phyloP scores from a whole-genome alignment of 2,329 filamentous ascomycete species.

The Chrysoporthe cubensis region DNA sequence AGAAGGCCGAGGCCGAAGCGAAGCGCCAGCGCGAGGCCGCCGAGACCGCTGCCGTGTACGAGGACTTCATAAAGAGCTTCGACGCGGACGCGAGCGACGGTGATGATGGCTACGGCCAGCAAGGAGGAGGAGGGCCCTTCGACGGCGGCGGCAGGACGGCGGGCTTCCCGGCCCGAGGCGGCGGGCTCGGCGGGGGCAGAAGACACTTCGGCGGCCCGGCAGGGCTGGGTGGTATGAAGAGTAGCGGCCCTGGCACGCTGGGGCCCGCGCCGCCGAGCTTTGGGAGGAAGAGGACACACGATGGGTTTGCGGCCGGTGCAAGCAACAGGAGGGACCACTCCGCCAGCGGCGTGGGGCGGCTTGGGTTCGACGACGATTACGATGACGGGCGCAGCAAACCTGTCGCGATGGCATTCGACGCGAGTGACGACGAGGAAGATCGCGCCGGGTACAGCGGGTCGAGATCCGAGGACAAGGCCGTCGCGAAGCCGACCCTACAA shows the following conservation, averaged over 20 bases:
- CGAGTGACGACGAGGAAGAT: slow-evolving; percentile 58
- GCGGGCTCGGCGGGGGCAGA: slow-evolving; percentile 46
- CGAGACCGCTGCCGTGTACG: slow-evolving; percentile 84
- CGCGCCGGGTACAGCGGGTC: slow-evolving; percentile 36
- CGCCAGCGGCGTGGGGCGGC: slow-evolving; percentile 36
- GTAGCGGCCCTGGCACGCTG: slow-evolving; percentile 64
- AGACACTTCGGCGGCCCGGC: slow-evolving; percentile 67
- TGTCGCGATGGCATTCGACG: slow-evolving; percentile 73
- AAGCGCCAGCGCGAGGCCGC: slow-evolving; percentile 83
- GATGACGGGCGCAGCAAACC: slow-evolving; percentile 43
- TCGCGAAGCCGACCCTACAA: slow-evolving; percentile 65
- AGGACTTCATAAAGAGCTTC: slow-evolving; percentile 85
- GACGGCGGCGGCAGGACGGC: slow-evolving; percentile 2
- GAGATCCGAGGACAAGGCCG: slow-evolving; percentile 60
- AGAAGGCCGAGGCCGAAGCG: slow-evolving; percentile 86
- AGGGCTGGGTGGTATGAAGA: slow-evolving; percentile 55
- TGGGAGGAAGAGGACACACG: slow-evolving; percentile 58
- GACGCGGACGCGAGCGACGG: slow-evolving; percentile 62
- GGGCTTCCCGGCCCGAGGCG: slow-evolving; percentile 31
- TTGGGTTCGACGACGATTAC: slow-evolving; percentile 46
- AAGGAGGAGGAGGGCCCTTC: slow-evolving; percentile 6
- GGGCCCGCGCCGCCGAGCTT: slow-evolving; percentile 57
- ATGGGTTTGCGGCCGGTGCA: slow-evolving; percentile 47
- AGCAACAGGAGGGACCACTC: slow-evolving; percentile 38
- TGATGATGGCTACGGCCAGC: slow-evolving; percentile 33